These are phyloP conservation scores for Eucalyptus grandis DNA, from an alignment of 345 rosid species.

Conservation along the genomic window DNA sequence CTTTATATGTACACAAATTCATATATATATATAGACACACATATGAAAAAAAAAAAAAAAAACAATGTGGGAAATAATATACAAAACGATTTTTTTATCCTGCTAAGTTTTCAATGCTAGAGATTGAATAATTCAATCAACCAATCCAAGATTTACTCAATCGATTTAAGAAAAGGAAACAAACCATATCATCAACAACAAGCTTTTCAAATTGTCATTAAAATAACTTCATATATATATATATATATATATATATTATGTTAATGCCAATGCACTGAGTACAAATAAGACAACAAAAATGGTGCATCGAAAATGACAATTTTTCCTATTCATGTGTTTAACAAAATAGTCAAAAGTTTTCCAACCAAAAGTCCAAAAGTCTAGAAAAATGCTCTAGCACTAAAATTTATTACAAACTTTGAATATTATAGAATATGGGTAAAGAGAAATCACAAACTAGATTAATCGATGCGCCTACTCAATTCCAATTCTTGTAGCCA, in stretches of 20 bases:
- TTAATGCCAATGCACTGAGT: neutral
- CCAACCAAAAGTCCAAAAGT: neutral
- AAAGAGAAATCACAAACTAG: neutral
- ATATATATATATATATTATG: neutral
- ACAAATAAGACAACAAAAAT: neutral
- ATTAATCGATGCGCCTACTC: neutral
- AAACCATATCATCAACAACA: neutral
- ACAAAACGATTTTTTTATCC: neutral
- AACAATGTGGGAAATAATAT: neutral
- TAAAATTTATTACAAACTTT: too few relatives aligned
- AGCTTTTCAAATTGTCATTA: neutral
- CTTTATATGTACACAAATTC: neutral
- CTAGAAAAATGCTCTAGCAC: neutral
- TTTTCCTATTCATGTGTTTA: too few relatives aligned
- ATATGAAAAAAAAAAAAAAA: too few relatives aligned
- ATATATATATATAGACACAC: too few relatives aligned
- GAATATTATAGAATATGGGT: neutral
- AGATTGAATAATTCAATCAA: neutral
- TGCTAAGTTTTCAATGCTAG: neutral
- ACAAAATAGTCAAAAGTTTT: too few relatives aligned
- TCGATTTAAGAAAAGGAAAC: neutral
- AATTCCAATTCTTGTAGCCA: neutral
- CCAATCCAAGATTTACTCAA: neutral
- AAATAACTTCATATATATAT: neutral
- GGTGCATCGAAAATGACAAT: neutral